Evolutionary conservation across 305 asterid genomes (phyloP).

Genomic region (Galium porrigens): DNA sequence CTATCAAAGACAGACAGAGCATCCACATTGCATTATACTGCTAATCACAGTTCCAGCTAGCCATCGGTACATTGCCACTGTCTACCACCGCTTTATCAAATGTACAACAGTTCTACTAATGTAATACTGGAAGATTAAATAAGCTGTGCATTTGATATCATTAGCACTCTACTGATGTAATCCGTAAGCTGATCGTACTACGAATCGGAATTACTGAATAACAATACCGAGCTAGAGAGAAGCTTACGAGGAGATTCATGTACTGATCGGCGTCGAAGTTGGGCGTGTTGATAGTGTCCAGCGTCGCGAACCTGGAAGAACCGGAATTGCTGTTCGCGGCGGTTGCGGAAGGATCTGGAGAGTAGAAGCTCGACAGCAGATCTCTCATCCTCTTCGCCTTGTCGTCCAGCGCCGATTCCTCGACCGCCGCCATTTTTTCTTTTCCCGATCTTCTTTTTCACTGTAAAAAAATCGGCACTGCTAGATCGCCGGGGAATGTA

Average conservation of each 20-base stretch:
- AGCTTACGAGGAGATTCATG: constrained; percentile 47
- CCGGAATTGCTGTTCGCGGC: constrained; percentile 22
- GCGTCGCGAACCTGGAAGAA: constrained; percentile 64
- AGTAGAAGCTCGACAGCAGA: constrained; percentile 77
- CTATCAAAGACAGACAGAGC: neutral
- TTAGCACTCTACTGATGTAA: neutral
- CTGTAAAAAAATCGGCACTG: neutral
- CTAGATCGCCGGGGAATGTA: neutral
- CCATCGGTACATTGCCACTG: no score
- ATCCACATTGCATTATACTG: neutral
- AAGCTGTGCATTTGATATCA: neutral
- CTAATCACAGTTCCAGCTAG: neutral
- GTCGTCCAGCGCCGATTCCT: constrained; percentile 48
- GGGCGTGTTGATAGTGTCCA: constrained; percentile 39
- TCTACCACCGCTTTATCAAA: neutral
- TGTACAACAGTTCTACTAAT: neutral
- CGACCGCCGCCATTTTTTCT: constrained; percentile 51
- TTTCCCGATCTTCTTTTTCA: neutral
- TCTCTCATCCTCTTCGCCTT: constrained; percentile 95
- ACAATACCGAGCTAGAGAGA: neutral
- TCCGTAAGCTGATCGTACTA: neutral
- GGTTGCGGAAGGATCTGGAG: constrained; percentile 46
- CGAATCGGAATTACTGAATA: neutral
- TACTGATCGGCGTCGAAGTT: constrained; percentile 45
- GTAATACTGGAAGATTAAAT: neutral